Evolutionary conservation across 2,329 filamentous ascomycete species (phyloP).

Genomic region (Davidsoniella australis): DNA sequence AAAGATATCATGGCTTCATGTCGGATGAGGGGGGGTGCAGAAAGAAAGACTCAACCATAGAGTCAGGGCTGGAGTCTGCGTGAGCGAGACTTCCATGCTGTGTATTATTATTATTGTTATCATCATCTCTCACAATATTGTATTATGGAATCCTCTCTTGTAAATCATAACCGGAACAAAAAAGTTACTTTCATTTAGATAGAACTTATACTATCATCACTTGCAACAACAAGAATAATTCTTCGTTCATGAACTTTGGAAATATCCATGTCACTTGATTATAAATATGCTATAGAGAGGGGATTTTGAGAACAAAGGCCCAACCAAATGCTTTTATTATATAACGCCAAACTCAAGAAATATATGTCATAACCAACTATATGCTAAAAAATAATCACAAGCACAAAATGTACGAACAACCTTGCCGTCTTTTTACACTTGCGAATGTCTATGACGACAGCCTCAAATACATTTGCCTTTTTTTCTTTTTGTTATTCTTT

Average conservation of each 20-base stretch:
- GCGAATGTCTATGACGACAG: too few relatives aligned
- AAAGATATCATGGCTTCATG: not conserved
- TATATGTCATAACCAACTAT: constrained; percentile 1
- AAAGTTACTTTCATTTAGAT: not conserved
- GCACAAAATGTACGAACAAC: too few relatives aligned
- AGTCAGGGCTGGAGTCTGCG: not conserved
- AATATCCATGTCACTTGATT: too few relatives aligned
- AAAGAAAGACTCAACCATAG: too few relatives aligned
- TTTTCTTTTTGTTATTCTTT: not conserved
- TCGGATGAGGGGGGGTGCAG: too few relatives aligned
- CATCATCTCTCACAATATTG: not conserved
- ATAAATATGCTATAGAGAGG: too few relatives aligned
- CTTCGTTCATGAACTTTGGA: too few relatives aligned
- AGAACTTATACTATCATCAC: not conserved
- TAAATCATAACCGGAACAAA: not conserved
- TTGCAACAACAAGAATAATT: too few relatives aligned
- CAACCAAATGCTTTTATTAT: not conserved
- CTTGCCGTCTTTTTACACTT: too few relatives aligned
- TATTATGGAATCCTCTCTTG: not conserved
- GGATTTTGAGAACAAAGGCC: not conserved
- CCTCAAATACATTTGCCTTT: not conserved
- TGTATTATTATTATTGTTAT: constrained; percentile 5
- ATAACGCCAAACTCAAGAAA: not conserved
- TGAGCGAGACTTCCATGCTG: constrained; percentile 1
- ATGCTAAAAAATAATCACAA: not conserved